phyloP scores from a whole-genome alignment of 164 flowering plant species.

The grape (Vitis vinifera) region ASM3070453v1 NC_081811.1:3806501-3807000 shows the following conservation, averaged over 20 bases:
- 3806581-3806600: conserved; percentile 91
- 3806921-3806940: conserved; percentile 53
- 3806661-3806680: neutral
- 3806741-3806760: neutral
- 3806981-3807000: conserved; percentile 77
- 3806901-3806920: conserved; percentile 66
- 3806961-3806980: conserved; percentile 84
- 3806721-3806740: neutral
- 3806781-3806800: neutral
- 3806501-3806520: neutral
- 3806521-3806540: conserved; percentile 81
- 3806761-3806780: conserved; percentile 1
- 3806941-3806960: conserved; percentile 63
- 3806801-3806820: neutral
- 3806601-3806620: conserved; percentile 95
- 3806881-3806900: conserved; percentile 87
- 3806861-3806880: conserved; percentile 98
- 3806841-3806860: conserved; percentile 98
- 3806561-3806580: conserved; percentile 99
- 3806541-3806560: conserved; percentile 96
- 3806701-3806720: neutral
- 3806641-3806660: conserved; percentile 1
- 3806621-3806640: conserved; percentile 88
- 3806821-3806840: conserved; percentile 63
- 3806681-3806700: neutral